A percentile compares a stretch with the other conserved stretches of the same genome.
Conservation (phyloP, 352 stramenopile genomes). For the Globisporangium lucens region DNA sequence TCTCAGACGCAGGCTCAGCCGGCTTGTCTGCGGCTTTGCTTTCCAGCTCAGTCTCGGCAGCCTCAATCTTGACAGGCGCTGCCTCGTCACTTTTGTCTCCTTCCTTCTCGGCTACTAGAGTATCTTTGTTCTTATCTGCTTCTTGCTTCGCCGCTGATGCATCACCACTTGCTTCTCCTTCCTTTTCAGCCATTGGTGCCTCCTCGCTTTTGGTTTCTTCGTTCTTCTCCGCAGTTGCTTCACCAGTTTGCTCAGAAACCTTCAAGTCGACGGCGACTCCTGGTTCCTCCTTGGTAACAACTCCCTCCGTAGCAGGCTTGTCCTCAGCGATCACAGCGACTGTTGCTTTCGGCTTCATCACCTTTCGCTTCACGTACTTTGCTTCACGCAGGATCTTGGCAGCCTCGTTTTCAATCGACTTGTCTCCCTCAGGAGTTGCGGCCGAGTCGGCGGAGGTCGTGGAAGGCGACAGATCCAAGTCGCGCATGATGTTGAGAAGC, state of each 20-base stretch:
- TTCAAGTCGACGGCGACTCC: neutral
- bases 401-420: neutral
- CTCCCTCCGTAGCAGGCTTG: neutral
- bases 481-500: slow-evolving; percentile 34
- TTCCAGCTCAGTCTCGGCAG: neutral
- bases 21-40: neutral
- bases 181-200: neutral
- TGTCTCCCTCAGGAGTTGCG: neutral
- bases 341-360: slow-evolving; percentile 13
- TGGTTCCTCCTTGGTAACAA: neutral
- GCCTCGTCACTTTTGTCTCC: neutral
- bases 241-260: neutral
- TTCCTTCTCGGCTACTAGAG: neutral
- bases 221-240: neutral
- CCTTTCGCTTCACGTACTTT: slow-evolving; percentile 23
- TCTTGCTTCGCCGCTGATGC: neutral
- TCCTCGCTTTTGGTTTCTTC: slow-evolving; percentile 15
- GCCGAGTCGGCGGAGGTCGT: neutral
- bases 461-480: slow-evolving; percentile 24
- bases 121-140: neutral
- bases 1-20: neutral
- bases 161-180: neutral
- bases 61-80: slow-evolving; percentile 4
- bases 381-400: slow-evolving; percentile 18
- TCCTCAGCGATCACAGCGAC: neutral